Evolutionary conservation across 129 eudicot genomes (phyloP).

Genomic region (Mikania micrantha): DNA sequence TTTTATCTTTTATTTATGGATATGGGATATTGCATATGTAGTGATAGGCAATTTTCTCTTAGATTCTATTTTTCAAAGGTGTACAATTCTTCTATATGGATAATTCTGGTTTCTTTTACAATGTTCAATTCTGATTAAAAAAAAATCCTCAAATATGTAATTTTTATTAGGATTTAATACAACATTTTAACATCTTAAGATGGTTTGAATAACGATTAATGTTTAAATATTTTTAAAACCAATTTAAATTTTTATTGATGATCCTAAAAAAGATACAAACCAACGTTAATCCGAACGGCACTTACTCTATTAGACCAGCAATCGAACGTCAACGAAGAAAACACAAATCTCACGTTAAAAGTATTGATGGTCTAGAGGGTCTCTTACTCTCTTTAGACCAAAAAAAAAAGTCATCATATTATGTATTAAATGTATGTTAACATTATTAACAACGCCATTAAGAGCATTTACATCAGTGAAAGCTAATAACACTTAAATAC

Average conservation of each 20-base stretch:
- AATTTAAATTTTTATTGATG: background rate
- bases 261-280: too few species aligned
- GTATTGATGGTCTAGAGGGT: too few species aligned
- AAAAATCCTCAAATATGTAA: background rate
- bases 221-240: background rate
- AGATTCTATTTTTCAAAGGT: constrained; percentile 22
- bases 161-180: background rate
- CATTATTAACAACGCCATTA: too few species aligned
- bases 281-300: too few species aligned
- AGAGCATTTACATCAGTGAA: too few species aligned
- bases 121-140: background rate
- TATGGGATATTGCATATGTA: constrained; percentile 15
- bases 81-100: constrained; percentile 20
- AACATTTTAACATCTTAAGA: background rate
- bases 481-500: too few species aligned
- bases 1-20: constrained; percentile 21
- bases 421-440: too few species aligned
- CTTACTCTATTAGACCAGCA: too few species aligned
- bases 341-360: too few species aligned
- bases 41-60: constrained; percentile 6
- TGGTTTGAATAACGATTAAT: background rate
- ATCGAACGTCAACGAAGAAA: too few species aligned
- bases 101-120: constrained; percentile 9
- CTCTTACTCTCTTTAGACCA: too few species aligned
- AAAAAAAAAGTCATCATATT: too few species aligned